Conservation (phyloP, 768 basidiomycete genomes). For the Mycena galericulata region DNA sequence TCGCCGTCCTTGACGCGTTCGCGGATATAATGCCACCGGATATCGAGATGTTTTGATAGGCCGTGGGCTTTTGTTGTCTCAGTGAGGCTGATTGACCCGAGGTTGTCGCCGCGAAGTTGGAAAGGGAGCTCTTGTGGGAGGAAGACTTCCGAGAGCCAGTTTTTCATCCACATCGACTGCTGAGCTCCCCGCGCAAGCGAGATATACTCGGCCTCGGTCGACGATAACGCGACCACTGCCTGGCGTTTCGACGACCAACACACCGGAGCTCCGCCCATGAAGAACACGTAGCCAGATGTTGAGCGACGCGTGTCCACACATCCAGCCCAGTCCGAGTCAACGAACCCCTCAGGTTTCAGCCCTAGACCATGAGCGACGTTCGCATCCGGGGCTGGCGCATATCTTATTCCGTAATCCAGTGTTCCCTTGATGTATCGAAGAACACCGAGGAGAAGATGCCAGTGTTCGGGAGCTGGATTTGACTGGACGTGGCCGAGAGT, state of each 20-base stretch:
- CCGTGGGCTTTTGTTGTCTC: background rate
- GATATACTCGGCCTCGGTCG: constrained; percentile 29
- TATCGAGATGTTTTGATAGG: background rate
- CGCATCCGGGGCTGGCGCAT: constrained; percentile 16
- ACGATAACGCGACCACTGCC: constrained; percentile 29
- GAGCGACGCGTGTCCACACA: constrained; percentile 39
- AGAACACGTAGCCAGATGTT: constrained; percentile 45
- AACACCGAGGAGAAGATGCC: constrained; percentile 41
- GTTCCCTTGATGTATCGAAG: constrained; percentile 48
- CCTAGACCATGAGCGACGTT: background rate
- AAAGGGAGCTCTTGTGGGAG: background rate
- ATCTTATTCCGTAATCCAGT: constrained; percentile 35
- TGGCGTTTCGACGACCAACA: constrained; percentile 48
- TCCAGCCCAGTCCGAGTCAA: constrained; percentile 48
- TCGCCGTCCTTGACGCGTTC: background rate
- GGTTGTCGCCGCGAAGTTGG: background rate
- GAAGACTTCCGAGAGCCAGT: background rate
- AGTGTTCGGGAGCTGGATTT: constrained; percentile 42
- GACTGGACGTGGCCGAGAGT: constrained; percentile 28
- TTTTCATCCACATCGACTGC: too few species aligned
- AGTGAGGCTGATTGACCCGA: background rate
- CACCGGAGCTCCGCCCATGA: constrained; percentile 42
- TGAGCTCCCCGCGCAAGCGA: constrained; percentile 15
- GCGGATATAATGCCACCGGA: background rate
- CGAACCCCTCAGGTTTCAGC: constrained; percentile 30